Conservation (phyloP, 2,329 filamentous ascomycete genomes). For the Aspergillus brunneoviolaceus region DNA sequence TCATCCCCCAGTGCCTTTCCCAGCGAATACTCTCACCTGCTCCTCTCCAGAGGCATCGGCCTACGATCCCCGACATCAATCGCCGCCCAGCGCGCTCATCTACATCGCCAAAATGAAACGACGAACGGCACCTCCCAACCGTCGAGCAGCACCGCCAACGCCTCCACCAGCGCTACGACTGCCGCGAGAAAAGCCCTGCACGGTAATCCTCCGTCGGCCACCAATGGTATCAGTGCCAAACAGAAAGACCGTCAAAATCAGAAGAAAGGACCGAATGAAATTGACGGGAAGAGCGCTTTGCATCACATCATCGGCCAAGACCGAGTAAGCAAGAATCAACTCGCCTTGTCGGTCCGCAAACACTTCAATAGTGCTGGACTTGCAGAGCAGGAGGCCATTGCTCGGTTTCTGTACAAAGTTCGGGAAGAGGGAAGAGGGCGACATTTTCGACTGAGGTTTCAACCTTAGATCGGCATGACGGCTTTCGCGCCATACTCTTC, state of each 20-base stretch:
- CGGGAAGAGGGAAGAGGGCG: constrained; percentile 45
- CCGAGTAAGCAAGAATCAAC: constrained; percentile 42
- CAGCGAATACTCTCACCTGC: constrained; percentile 46
- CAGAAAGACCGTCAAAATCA: constrained; percentile 9
- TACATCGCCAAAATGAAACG: constrained; percentile 14
- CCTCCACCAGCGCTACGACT: background rate
- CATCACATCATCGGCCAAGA: constrained; percentile 37
- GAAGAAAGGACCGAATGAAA: constrained; percentile 8
- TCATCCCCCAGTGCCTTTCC: constrained; percentile 46
- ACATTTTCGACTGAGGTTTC: constrained; percentile 44
- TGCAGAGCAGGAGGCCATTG: constrained; percentile 49
- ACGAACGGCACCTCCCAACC: constrained; percentile 13
- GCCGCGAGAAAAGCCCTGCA: constrained; percentile 6
- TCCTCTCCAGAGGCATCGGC: constrained; percentile 48
- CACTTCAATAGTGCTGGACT: constrained; percentile 50
- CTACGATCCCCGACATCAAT: constrained; percentile 47
- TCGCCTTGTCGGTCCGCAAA: constrained; percentile 46
- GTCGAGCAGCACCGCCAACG: background rate
- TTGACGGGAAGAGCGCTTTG: constrained; percentile 21
- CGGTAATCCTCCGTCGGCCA: background rate
- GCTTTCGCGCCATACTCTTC: background rate
- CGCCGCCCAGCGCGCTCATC: constrained; percentile 30
- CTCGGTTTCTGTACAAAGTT: constrained; percentile 50
- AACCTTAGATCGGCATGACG: constrained; percentile 30
- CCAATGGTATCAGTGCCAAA: constrained; percentile 14